A percentile compares a stretch with the other conserved stretches of the same genome.
Conservation (phyloP, 2,329 filamentous ascomycete genomes). For the Aureobasidium vineae region DNA sequence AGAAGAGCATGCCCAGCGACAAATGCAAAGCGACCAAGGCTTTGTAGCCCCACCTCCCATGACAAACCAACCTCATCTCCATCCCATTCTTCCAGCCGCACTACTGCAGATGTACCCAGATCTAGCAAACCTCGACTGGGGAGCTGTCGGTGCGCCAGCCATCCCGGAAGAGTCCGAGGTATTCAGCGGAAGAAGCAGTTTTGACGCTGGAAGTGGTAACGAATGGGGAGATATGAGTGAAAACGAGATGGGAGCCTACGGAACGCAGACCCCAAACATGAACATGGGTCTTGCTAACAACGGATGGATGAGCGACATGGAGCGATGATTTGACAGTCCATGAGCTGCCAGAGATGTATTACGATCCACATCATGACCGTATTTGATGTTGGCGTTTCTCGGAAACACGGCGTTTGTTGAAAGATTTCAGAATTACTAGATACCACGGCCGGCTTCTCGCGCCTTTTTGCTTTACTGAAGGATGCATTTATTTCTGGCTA, state of each 20-base stretch:
- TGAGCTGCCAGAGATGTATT: slow-evolving; percentile 1
- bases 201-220: slow-evolving; percentile 66
- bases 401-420: slow-evolving; percentile 24
- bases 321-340: background rate
- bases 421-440: slow-evolving; percentile 24
- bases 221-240: slow-evolving; percentile 66
- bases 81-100: slow-evolving; percentile 73
- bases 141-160: slow-evolving; percentile 42
- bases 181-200: slow-evolving; percentile 74
- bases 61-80: slow-evolving; percentile 40
- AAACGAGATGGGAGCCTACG: slow-evolving; percentile 44
- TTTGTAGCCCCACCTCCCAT: slow-evolving; percentile 38
- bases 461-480: slow-evolving; percentile 10
- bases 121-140: slow-evolving; percentile 86
- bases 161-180: slow-evolving; percentile 63
- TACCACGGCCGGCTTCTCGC: slow-evolving; percentile 23
- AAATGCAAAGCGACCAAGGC: slow-evolving; percentile 54
- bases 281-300: slow-evolving; percentile 17
- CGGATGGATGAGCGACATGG: slow-evolving; percentile 20
- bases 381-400: slow-evolving; percentile 24
- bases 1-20: slow-evolving; percentile 58
- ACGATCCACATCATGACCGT: slow-evolving; percentile 12
- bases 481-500: slow-evolving; percentile 12
- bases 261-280: slow-evolving; percentile 14
- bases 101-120: slow-evolving; percentile 90